phyloP scores from a whole-genome alignment of 2,329 filamentous ascomycete genomes.

The Cordyceps militaris region DNA sequence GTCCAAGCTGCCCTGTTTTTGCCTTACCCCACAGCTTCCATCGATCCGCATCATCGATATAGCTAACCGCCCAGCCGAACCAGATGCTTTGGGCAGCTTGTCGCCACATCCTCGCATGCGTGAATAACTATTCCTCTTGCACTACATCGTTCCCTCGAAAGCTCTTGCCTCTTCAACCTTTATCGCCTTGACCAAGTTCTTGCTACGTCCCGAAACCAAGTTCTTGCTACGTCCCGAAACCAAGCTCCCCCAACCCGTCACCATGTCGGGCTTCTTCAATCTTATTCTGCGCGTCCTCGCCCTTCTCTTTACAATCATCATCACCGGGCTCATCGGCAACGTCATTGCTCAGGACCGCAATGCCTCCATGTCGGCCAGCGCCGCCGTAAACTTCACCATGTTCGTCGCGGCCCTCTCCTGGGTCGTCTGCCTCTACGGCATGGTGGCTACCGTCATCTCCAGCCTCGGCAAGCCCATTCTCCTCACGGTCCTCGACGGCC shows the following conservation, averaged over 20 bases:
- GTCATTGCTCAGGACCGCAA: constrained; percentile 45
- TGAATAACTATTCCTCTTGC: neutral
- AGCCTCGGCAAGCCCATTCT: constrained; percentile 44
- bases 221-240: neutral
- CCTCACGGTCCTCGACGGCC: constrained; percentile 48
- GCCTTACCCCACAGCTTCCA: neutral
- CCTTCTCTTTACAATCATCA: constrained; percentile 45
- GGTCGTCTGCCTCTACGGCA: constrained; percentile 57
- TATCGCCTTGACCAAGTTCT: neutral
- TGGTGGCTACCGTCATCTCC: constrained; percentile 49
- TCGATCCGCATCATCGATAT: constrained; percentile 13
- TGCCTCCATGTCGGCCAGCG: constrained; percentile 34
- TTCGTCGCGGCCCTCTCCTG: constrained; percentile 62
- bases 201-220: neutral
- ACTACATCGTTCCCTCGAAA: neutral
- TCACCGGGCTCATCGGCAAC: constrained; percentile 51
- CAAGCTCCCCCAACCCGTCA: constrained; percentile 2
- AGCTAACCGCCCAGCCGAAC: neutral
- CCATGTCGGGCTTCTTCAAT: constrained; percentile 34
- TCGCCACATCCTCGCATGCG: neutral
- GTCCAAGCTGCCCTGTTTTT: neutral
- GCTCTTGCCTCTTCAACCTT: neutral
- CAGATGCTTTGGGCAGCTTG: neutral
- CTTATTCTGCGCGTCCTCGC: constrained; percentile 41
- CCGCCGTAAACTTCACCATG: constrained; percentile 58